Evolutionary conservation across 441 rosid species (phyloP).

Genomic region (Raphanus hybrid): DNA sequence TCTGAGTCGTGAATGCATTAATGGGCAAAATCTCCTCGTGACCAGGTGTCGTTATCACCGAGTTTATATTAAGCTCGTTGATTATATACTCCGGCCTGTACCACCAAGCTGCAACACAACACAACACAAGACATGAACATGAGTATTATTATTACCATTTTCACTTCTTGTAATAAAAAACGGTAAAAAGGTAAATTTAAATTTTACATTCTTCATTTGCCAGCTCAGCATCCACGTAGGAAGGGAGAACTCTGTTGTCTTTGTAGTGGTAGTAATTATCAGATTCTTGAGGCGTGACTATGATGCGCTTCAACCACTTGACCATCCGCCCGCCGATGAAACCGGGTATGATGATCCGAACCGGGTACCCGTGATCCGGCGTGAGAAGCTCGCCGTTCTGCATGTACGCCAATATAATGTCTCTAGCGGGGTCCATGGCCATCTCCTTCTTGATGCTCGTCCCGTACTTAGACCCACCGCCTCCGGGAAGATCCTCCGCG

Average conservation of each 20-base stretch:
- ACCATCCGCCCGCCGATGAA: slow-evolving; percentile 94
- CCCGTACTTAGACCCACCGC: slow-evolving; percentile 90
- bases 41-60: slow-evolving; percentile 81
- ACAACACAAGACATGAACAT: neutral
- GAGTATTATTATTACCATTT: neutral
- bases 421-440: slow-evolving; percentile 84
- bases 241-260: slow-evolving; percentile 85
- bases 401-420: slow-evolving; percentile 84
- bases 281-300: slow-evolving; percentile 75
- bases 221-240: slow-evolving; percentile 80
- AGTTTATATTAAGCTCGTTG: slow-evolving; percentile 86
- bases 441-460: slow-evolving; percentile 69
- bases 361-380: slow-evolving; percentile 93
- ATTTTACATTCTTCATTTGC: slow-evolving; percentile 78
- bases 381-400: slow-evolving; percentile 80
- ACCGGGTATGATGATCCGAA: slow-evolving; percentile 80
- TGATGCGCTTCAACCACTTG: slow-evolving; percentile 80
- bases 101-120: slow-evolving; percentile 74
- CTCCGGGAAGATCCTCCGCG: slow-evolving; percentile 88
- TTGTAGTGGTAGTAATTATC: slow-evolving; percentile 75
- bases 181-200: neutral
- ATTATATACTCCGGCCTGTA: slow-evolving; percentile 80
- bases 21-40: slow-evolving; percentile 82
- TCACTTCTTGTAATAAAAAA: neutral
- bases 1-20: slow-evolving; percentile 86